Evolutionary conservation across 2,329 filamentous ascomycete species (phyloP).

Genomic region (Balansia obtecta): DNA sequence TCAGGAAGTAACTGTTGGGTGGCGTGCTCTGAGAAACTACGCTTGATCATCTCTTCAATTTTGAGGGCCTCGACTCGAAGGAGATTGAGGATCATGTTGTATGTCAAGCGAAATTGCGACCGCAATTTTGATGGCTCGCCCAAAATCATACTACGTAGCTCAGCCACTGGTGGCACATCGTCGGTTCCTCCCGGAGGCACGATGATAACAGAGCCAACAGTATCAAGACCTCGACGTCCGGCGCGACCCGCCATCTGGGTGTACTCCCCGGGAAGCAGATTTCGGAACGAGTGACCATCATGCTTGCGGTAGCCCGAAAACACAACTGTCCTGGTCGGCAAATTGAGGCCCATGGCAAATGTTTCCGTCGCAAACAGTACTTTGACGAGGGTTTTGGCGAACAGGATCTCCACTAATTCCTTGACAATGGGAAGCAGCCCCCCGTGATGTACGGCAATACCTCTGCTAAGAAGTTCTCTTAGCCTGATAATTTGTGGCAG

Average conservation of each 20-base stretch:
- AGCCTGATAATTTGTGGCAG: slow-evolving; percentile 89
- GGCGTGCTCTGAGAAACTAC: slow-evolving; percentile 95
- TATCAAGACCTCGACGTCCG: slow-evolving; percentile 82
- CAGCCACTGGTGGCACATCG: slow-evolving; percentile 74
- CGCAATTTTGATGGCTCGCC: slow-evolving; percentile 90
- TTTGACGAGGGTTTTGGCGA: slow-evolving; percentile 90
- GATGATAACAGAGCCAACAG: slow-evolving; percentile 88
- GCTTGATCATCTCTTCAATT: slow-evolving; percentile 99
- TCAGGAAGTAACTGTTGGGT: slow-evolving; percentile 89
- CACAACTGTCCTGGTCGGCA: slow-evolving; percentile 90
- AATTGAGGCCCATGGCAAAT: slow-evolving; percentile 94
- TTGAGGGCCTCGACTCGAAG: slow-evolving; percentile 91
- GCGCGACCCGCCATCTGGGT: slow-evolving; percentile 97
- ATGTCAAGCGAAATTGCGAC: slow-evolving; percentile 92
- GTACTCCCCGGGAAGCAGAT: slow-evolving; percentile 87
- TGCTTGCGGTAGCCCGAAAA: slow-evolving; percentile 97
- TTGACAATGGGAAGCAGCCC: slow-evolving; percentile 93
- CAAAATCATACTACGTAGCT: slow-evolving; percentile 86
- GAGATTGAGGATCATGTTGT: slow-evolving; percentile 98
- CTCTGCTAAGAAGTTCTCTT: slow-evolving; percentile 71
- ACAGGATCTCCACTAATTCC: slow-evolving; percentile 92
- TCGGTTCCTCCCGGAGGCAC: slow-evolving; percentile 68
- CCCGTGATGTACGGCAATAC: slow-evolving; percentile 92
- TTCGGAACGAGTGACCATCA: slow-evolving; percentile 83
- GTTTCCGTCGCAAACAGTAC: slow-evolving; percentile 96